Evolutionary conservation across 176 grass and related monocot species (phyloP).

Genomic region (Triticum monococcum): DNA sequence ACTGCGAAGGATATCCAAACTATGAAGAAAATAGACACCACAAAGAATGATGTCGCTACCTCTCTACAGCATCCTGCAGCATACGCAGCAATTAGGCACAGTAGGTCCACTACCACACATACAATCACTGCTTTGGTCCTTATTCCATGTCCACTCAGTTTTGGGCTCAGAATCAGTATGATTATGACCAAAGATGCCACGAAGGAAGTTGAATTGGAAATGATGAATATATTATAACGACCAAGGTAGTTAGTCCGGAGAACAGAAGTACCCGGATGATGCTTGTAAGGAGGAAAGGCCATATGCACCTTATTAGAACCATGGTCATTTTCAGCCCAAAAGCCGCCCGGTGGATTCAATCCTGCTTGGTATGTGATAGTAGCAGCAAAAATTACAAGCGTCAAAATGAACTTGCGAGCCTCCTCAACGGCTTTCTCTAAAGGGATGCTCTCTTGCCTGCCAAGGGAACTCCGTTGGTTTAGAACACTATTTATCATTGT

Average conservation of each 20-base stretch:
- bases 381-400: too few relatives aligned
- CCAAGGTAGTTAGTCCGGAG: conserved; percentile 12
- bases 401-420: too few relatives aligned
- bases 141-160: conserved; percentile 40
- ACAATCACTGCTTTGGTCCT: conserved; percentile 28
- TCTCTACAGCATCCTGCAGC: conserved; percentile 39
- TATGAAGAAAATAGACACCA: background rate
- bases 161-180: conserved; percentile 43
- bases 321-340: too few relatives aligned
- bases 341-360: too few relatives aligned
- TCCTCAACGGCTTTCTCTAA: too few relatives aligned
- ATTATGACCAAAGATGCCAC: conserved; percentile 51
- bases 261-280: conserved; percentile 27
- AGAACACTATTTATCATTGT: too few relatives aligned
- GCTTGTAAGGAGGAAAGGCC: background rate
- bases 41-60: conserved; percentile 3
- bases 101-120: conserved; percentile 31
- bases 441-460: too few relatives aligned
- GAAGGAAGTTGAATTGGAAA: conserved; percentile 41
- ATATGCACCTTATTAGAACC: too few relatives aligned
- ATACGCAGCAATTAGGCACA: conserved; percentile 26
- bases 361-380: too few relatives aligned
- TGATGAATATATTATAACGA: conserved; percentile 26
- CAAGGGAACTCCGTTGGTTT: too few relatives aligned
- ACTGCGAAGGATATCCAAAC: conserved; percentile 20